Percentiles rank a stretch among this genome's conserved stretches.
Conservation (phyloP, 441 rosid genomes). For the Viola pubescens region DNA sequence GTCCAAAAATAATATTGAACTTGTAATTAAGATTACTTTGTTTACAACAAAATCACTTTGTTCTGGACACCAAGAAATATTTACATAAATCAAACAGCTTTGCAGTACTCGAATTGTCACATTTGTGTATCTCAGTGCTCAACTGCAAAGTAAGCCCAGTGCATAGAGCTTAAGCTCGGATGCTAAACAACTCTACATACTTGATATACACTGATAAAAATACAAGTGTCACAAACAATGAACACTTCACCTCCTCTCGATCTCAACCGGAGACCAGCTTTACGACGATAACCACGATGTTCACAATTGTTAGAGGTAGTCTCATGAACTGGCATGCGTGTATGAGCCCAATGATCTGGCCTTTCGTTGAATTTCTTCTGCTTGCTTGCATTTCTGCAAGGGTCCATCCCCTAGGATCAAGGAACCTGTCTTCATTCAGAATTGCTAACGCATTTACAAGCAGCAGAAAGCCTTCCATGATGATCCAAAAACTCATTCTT, state of each 20-base stretch:
- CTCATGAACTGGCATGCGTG: slow-evolving; percentile 80
- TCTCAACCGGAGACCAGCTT: slow-evolving; percentile 56
- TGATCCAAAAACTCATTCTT: slow-evolving; percentile 67
- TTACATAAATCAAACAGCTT: too few relatives aligned
- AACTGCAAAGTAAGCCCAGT: too few relatives aligned
- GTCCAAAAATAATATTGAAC: too few relatives aligned
- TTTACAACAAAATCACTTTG: too few relatives aligned
- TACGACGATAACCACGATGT: slow-evolving; percentile 41
- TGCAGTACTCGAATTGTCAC: too few relatives aligned
- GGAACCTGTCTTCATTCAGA: slow-evolving; percentile 72
- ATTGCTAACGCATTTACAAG: slow-evolving; percentile 84
- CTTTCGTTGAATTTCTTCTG: slow-evolving; percentile 54
- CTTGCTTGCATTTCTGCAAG: slow-evolving; percentile 52
- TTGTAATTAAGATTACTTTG: too few relatives aligned
- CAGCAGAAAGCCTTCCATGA: slow-evolving; percentile 59
- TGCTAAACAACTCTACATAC: neutral
- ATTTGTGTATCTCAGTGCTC: too few relatives aligned
- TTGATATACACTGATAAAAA: neutral
- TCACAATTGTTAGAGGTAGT: slow-evolving; percentile 63
- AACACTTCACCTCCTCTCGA: neutral
- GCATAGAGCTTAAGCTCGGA: too few relatives aligned
- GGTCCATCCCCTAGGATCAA: slow-evolving; percentile 72
- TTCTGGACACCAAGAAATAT: too few relatives aligned
- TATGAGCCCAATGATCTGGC: slow-evolving; percentile 68
- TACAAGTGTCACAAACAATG: slow-evolving; percentile 5